phyloP scores from a whole-genome alignment of 1,139 yeast species.

The Meyerozyma athensensis region DNA sequence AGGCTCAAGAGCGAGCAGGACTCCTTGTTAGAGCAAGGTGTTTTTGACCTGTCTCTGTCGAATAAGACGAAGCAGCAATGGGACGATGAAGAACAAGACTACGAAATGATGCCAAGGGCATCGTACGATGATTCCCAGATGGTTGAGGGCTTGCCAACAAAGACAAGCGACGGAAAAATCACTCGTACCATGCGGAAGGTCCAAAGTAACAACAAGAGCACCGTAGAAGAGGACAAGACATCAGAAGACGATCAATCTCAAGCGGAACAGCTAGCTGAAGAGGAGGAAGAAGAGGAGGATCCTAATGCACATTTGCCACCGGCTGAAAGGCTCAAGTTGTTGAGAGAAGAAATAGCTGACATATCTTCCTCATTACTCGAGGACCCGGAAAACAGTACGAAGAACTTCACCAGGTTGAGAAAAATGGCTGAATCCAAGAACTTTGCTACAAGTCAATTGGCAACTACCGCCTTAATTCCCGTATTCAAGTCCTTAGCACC shows the following conservation, averaged over 20 bases:
- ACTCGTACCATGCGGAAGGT: conserved; percentile 52
- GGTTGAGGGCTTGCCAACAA: conserved; percentile 79
- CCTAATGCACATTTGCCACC: conserved; percentile 50
- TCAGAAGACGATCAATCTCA: conserved; percentile 19
- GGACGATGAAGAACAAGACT: conserved; percentile 69
- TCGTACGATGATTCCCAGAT: conserved; percentile 34
- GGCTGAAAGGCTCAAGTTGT: conserved; percentile 49
- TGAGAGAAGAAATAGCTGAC: conserved; percentile 82
- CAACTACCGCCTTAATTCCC: conserved; percentile 75
- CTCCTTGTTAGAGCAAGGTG: conserved; percentile 25
- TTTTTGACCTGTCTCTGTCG: conserved; percentile 10
- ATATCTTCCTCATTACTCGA: conserved; percentile 75
- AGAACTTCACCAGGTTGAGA: conserved; percentile 62
- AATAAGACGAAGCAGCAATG: conserved; percentile 20
- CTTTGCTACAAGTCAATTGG: conserved; percentile 65
- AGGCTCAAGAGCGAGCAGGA: conserved; percentile 49
- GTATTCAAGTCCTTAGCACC: conserved; percentile 86
- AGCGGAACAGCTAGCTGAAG: conserved; percentile 17
- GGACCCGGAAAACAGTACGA: conserved; percentile 83
- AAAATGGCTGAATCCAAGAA: conserved; percentile 68
- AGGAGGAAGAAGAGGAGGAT: conserved; percentile 34
- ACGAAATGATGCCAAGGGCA: conserved; percentile 57
- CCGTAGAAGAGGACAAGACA: conserved; percentile 13
- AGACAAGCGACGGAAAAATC: conserved; percentile 63
- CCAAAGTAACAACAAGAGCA: conserved; percentile 14